Evolutionary conservation across 2,329 filamentous ascomycete species (phyloP).

Genomic region (Exophiala xenobiotica): DNA sequence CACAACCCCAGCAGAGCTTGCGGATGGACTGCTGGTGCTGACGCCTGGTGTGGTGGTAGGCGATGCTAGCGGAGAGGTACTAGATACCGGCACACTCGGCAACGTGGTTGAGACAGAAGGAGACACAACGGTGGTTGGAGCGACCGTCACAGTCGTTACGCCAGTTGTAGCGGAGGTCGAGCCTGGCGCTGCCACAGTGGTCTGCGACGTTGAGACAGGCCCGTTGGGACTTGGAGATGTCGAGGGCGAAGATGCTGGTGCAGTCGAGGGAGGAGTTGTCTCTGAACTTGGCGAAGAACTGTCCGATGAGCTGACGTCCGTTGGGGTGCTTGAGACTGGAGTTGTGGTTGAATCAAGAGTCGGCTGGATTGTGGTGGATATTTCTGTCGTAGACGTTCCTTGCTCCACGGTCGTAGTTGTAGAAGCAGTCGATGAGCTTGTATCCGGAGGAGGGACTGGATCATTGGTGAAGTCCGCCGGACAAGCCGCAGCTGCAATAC

Average conservation of each 20-base stretch:
- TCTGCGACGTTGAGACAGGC: not conserved
- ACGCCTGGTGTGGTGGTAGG: not conserved
- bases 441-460: not conserved
- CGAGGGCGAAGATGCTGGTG: not conserved
- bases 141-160: not conserved
- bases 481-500: constrained; percentile 20
- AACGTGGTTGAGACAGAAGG: not conserved
- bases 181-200: not conserved
- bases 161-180: not conserved
- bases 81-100: not conserved
- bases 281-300: not conserved
- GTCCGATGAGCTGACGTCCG: not conserved
- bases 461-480: constrained; percentile 17
- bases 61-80: not conserved
- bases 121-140: not conserved
- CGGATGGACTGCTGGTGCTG: constrained; percentile 8
- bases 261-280: not conserved
- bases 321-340: constrained; percentile 1
- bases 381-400: not conserved
- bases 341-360: constrained; percentile 8
- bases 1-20: constrained; percentile 8
- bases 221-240: no score
- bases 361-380: not conserved
- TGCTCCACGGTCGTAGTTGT: constrained; percentile 3
- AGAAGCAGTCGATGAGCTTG: constrained; percentile 1